Conservation (phyloP, 2,329 filamentous ascomycete genomes). For the Emmonsia crescens region DNA sequence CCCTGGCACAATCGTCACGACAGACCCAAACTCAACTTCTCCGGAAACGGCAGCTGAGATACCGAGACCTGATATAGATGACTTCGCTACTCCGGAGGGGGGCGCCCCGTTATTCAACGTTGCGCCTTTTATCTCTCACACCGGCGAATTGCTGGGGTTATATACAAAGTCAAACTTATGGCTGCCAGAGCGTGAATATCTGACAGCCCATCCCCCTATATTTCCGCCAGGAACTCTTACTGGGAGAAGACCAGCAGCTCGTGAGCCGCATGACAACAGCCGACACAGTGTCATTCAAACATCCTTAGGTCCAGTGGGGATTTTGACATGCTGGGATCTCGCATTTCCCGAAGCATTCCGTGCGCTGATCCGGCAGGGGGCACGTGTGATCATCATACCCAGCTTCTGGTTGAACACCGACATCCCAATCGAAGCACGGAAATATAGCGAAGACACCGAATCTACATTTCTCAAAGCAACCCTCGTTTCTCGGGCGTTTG, state of each 20-base stretch:
- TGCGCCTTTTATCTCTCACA: slow-evolving; percentile 43
- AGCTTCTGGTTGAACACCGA: slow-evolving; percentile 41
- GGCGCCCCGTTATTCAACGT: slow-evolving; percentile 38
- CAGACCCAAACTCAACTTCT: slow-evolving; percentile 19
- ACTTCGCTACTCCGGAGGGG: slow-evolving; percentile 2
- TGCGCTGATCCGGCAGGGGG: slow-evolving; percentile 42
- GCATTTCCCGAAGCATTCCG: slow-evolving; percentile 48
- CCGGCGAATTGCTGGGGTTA: slow-evolving; percentile 40
- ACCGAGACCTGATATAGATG: neutral
- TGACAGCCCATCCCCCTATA: neutral
- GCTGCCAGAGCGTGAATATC: slow-evolving; percentile 3
- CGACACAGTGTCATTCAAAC: slow-evolving; percentile 20
- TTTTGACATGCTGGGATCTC: slow-evolving; percentile 48
- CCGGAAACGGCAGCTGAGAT: neutral
- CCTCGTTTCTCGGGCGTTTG: slow-evolving; percentile 42
- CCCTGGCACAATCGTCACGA: slow-evolving; percentile 42
- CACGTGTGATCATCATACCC: slow-evolving; percentile 45
- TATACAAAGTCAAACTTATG: slow-evolving; percentile 38
- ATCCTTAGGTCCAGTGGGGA: slow-evolving; percentile 42
- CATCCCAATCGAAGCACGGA: slow-evolving; percentile 36
- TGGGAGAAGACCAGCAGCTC: neutral
- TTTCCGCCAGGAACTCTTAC: neutral
- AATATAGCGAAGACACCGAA: slow-evolving; percentile 39
- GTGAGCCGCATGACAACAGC: neutral
- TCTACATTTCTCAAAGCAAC: slow-evolving; percentile 41